Conservation (phyloP, 2,329 filamentous ascomycete genomes). For the Huntiella bhutanensis region DNA sequence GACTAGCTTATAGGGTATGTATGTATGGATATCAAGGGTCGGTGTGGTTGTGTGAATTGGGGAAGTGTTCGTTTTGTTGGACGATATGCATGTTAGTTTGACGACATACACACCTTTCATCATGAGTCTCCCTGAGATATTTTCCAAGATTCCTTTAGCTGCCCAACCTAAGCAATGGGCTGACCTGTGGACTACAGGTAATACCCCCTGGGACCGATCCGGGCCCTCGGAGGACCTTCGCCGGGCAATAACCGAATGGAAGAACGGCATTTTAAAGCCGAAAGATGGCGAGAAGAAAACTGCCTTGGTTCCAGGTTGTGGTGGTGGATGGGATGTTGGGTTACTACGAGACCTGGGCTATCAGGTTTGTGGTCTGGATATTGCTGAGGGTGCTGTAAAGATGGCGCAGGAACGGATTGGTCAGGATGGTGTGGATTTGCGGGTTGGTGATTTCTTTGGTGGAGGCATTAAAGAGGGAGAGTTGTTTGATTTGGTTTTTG, state of each 20-base stretch:
- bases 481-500: slow-evolving; percentile 47
- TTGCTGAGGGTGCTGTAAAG: slow-evolving; percentile 27
- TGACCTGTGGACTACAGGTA: no score
- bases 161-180: no score
- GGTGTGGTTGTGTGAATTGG: no score
- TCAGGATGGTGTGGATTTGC: slow-evolving; percentile 26
- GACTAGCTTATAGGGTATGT: no score
- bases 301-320: slow-evolving; percentile 66
- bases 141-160: no score
- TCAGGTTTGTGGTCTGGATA: slow-evolving; percentile 58
- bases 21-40: no score
- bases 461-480: slow-evolving; percentile 33
- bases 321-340: slow-evolving; percentile 62
- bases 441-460: slow-evolving; percentile 48
- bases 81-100: no score
- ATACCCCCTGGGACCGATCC: slow-evolving; percentile 37
- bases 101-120: no score
- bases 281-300: slow-evolving; percentile 11
- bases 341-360: slow-evolving; percentile 58
- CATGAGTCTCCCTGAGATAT: no score
- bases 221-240: slow-evolving; percentile 32
- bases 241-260: slow-evolving; percentile 17
- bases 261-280: neutral
- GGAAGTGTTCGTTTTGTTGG: no score
- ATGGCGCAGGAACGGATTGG: slow-evolving; percentile 24